phyloP scores from a whole-genome alignment of 805 yeast genomes.

The Wickerhamia fluorescens region DNA sequence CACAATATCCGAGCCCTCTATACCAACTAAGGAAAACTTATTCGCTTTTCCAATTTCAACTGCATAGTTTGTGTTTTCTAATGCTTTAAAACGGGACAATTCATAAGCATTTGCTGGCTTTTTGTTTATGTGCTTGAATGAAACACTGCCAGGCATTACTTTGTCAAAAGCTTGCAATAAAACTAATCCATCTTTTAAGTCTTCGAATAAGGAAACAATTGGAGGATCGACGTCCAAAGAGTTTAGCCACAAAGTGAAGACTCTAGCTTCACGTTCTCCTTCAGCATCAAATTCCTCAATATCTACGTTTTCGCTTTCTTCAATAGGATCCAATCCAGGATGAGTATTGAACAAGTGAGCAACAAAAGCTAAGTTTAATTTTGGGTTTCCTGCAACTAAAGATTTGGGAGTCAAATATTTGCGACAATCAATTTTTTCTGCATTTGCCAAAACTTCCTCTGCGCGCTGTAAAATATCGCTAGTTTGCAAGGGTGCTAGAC shows the following conservation, averaged over 20 bases:
- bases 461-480: slow-evolving; percentile 73
- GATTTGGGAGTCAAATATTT: slow-evolving; percentile 93
- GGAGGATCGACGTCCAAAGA: slow-evolving; percentile 95
- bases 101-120: slow-evolving; percentile 72
- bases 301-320: slow-evolving; percentile 84
- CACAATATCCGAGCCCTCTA: slow-evolving; percentile 94
- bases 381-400: slow-evolving; percentile 92
- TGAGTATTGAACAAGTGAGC: slow-evolving; percentile 95
- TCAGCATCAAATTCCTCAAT: slow-evolving; percentile 98
- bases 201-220: slow-evolving; percentile 85
- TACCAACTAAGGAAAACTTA: slow-evolving; percentile 91
- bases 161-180: slow-evolving; percentile 91
- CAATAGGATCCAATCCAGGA: slow-evolving; percentile 95
- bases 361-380: slow-evolving; percentile 92
- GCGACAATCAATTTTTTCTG: slow-evolving; percentile 87
- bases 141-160: slow-evolving; percentile 89
- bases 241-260: slow-evolving; percentile 94
- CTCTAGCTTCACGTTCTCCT: slow-evolving; percentile 99
- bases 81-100: slow-evolving; percentile 83
- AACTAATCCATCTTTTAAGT: slow-evolving; percentile 85
- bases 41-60: slow-evolving; percentile 92
- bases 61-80: slow-evolving; percentile 97
- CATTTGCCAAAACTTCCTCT: slow-evolving; percentile 75
- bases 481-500: slow-evolving; percentile 75
- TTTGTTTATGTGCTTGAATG: slow-evolving; percentile 73